Evolutionary conservation across 306 rosid genomes (phyloP), one percentile per base, ranked within the genome.

Genomic region (Geum urbanum): DNA sequence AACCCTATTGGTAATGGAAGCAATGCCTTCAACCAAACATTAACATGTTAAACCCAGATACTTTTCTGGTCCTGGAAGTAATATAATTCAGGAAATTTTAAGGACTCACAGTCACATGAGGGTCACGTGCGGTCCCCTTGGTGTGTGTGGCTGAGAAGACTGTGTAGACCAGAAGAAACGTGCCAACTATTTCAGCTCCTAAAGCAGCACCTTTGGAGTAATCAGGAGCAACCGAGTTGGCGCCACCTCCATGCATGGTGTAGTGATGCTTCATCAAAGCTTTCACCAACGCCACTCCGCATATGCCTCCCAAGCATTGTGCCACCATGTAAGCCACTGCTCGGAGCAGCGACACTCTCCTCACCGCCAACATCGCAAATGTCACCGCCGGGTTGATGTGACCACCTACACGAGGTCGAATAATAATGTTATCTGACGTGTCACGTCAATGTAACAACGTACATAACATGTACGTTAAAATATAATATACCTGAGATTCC

Each of bases 371-470:
- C 40, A 68, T 7, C 41, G 55, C 64, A 2, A 75, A 60, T 4
- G 74, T 75, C 55, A 68, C 70, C 0, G 74, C 70, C 0, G 64
- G 79, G 63, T 68, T 68, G 9, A 59, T 69, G 20, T 68, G 61
- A 32, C 37, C 53, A 13, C 53, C 53, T 48, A 32, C 37, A 32
- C 37, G 37, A 32, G 32, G 32, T 1, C 32, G 2, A 1, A 27
- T 2, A 27, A 27, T 27, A 27, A 27, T 27, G 32, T 27, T 27
- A 1, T 2, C 2, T 27, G 2, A 27, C 2, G 32, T 27, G 32
- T 27, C 2, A 27, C 32, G 32, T n/a, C 1, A 1, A 27, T 27
- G 32, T 27, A 27, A 11, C 27, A 56, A 56, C 9, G 24, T n/a
- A 24, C 35, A 18, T 7, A 9, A 13, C 35, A 68, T 39, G 6